Conservation (phyloP, 495 filamentous ascomycete species). For the Aspergillus sclerotioniger region DNA sequence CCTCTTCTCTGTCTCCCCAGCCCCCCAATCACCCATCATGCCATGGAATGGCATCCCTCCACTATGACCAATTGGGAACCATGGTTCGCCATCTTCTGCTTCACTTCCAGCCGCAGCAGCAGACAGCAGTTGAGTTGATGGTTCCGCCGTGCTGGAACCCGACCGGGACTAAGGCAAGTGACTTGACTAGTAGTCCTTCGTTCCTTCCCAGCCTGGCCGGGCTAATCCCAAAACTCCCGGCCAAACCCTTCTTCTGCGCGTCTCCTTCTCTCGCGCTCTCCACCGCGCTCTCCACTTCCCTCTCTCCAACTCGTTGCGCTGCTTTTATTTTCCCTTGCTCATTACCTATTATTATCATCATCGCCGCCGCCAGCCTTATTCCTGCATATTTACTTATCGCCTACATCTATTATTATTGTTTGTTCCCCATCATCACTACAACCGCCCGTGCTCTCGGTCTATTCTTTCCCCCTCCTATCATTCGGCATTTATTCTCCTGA, state of each 20-base stretch:
- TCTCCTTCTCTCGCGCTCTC: slow-evolving; percentile 5
- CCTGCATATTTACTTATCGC: background rate
- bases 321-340: slow-evolving; percentile 8
- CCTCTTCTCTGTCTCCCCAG: background rate
- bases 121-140: background rate
- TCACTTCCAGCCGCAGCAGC: background rate
- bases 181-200: background rate
- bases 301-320: background rate
- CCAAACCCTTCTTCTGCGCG: background rate
- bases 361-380: background rate
- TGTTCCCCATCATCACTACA: background rate
- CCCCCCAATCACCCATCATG: background rate
- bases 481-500: background rate
- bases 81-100: background rate
- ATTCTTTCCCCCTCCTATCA: background rate
- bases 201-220: background rate
- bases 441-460: background rate
- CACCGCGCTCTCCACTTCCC: background rate
- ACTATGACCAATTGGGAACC: background rate
- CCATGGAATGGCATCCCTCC: background rate
- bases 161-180: slow-evolving; percentile 3
- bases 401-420: too few species aligned
- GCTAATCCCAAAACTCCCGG: too few species aligned
- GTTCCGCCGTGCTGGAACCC: slow-evolving; percentile 10
- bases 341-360: background rate